A percentile compares a stretch with the other conserved stretches of the same genome.
Conservation (phyloP, 352 stramenopile genomes). For the Globisporangium heterothallicum region DNA sequence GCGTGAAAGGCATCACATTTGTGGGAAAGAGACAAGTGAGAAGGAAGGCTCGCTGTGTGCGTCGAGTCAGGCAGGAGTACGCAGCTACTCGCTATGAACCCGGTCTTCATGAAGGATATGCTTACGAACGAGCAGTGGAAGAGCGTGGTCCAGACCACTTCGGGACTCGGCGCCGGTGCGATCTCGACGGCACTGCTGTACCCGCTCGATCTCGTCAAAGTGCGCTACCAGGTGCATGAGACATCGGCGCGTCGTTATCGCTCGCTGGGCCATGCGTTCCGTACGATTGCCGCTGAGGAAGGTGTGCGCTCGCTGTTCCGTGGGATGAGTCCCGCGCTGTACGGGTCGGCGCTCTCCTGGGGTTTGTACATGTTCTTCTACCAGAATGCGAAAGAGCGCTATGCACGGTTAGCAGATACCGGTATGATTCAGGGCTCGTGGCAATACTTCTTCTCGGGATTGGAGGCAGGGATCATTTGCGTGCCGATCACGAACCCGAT, state of each 20-base stretch:
- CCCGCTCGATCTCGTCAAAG: conserved; percentile 97
- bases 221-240: conserved; percentile 96
- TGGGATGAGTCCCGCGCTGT: conserved; percentile 93
- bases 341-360: conserved; percentile 95
- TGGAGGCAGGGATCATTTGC: conserved; percentile 86
- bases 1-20: conserved; percentile 8
- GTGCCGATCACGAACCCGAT: conserved; percentile 97
- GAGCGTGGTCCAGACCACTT: conserved; percentile 57
- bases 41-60: not conserved
- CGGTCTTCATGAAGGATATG: conserved; percentile 28
- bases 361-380: conserved; percentile 99
- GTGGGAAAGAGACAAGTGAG: not conserved
- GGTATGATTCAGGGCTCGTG: conserved; percentile 70
- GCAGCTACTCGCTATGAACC: conserved; percentile 6
- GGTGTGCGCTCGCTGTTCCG: conserved; percentile 88
- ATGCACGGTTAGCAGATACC: conserved; percentile 63
- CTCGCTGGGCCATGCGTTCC: conserved; percentile 68
- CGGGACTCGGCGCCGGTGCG: conserved; percentile 68
- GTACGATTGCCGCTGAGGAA: conserved; percentile 79
- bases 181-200: conserved; percentile 88
- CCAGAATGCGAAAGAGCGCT: conserved; percentile 91
- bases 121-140: conserved; percentile 60
- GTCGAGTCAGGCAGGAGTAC: not conserved
- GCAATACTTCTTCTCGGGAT: conserved; percentile 78
- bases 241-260: conserved; percentile 57